Evolutionary conservation across 768 basidiomycete genomes (phyloP).

Genomic region (Neoboletus brunneissimus): DNA sequence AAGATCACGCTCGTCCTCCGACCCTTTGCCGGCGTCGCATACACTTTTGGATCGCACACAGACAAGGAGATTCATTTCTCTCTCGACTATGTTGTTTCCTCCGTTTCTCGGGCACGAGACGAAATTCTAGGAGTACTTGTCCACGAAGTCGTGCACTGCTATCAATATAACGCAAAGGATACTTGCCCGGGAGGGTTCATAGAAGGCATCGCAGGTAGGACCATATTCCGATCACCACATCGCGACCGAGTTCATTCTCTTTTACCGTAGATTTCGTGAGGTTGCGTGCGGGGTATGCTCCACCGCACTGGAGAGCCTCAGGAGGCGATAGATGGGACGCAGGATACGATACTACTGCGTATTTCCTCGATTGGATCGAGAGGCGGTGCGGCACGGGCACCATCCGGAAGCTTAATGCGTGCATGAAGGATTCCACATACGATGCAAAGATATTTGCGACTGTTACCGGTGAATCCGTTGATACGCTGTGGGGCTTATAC

Average conservation of each 20-base stretch:
- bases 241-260: not conserved
- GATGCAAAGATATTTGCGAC: conserved; percentile 50
- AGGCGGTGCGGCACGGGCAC: conserved; percentile 49
- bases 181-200: conserved; percentile 68
- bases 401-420: conserved; percentile 55
- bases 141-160: conserved; percentile 81
- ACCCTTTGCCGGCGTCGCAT: conserved; percentile 67
- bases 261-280: conserved; percentile 64
- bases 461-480: conserved; percentile 50
- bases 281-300: conserved; percentile 50
- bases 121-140: conserved; percentile 71
- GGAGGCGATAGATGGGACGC: conserved; percentile 62
- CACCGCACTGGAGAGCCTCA: conserved; percentile 67
- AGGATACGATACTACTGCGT: conserved; percentile 73
- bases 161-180: conserved; percentile 60
- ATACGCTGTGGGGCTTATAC: conserved; percentile 59
- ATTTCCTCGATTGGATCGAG: conserved; percentile 71
- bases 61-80: conserved; percentile 78
- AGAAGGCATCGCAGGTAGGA: conserved; percentile 74
- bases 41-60: conserved; percentile 53
- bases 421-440: conserved; percentile 49
- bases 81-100: conserved; percentile 55
- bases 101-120: conserved; percentile 41
- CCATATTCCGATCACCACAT: not conserved
- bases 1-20: conserved; percentile 58